Evolutionary conservation across 306 rosid genomes (phyloP), one percentile per base, ranked within the genome.

Genomic region (Phaseolus lunatus): DNA sequence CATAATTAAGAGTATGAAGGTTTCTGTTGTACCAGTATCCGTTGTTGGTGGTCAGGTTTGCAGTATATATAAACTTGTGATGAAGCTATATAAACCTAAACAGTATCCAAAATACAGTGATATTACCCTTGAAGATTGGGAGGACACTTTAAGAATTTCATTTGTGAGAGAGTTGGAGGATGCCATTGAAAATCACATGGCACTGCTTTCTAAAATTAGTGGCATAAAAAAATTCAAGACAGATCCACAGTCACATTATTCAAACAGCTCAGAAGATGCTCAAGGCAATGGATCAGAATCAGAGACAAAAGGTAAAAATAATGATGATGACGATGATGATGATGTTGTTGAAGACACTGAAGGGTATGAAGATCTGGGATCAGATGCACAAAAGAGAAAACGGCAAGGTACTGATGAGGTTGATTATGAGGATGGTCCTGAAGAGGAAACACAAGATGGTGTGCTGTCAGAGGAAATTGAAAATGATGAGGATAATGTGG

Each of bases 351-450:
- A 79, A 37, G 89, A 88, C 61, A 81, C 79, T 2, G 96, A 83
- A 56, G 98, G 61, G 59, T 80, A 66, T 23, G 97, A 92, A 49
- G 97, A 95, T 86, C 89, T 90, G 71, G 97, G 90, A 65, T 73
- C 72, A 61, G 96, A 92, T 80, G 90, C 89, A 16, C 91, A 87
- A 53, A 95, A 91, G 79, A 87, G 80, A 76, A 92, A 87, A 77
- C 89, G 67, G n/a, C 96, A 85, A 82, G 91, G 67, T 67, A 83
- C 39, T 39, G 97, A 90, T 84, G 97, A 92, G 88, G 81, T 95
- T 87, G 99, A 95, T 80, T 92, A 95, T 58, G 99, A 92, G 44
- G 99, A 88, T 73, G 90, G 78, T 84, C 75, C 82, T 67, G 96
- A 86, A 15, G 96, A 78, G 66, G 96, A 88, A 53, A 73, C 50